A percentile compares a stretch with the other conserved stretches of the same genome.
These are phyloP conservation scores for Clonostachys chloroleuca DNA, from an alignment of 2,329 filamentous ascomycete genomes.

Conservation along the genomic window DNA sequence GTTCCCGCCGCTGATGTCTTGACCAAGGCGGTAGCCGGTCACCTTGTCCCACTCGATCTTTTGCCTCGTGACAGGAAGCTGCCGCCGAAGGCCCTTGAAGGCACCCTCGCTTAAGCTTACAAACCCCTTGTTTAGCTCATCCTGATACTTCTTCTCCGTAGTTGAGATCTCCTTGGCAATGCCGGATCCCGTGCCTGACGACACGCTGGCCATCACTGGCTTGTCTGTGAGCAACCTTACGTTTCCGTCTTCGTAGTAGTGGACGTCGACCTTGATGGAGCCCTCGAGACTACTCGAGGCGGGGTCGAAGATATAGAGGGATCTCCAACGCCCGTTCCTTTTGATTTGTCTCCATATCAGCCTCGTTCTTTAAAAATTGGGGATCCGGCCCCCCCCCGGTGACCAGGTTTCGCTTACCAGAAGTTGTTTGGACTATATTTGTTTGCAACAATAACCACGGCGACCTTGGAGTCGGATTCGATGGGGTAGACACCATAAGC, in stretches of 20 bases:
- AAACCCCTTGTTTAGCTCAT: slow-evolving; percentile 91
- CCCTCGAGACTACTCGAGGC: slow-evolving; percentile 67
- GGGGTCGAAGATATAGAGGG: slow-evolving; percentile 75
- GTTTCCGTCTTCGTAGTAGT: slow-evolving; percentile 99
- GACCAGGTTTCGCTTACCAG: slow-evolving; percentile 53
- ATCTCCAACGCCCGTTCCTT: slow-evolving; percentile 96
- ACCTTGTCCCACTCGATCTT: slow-evolving; percentile 99
- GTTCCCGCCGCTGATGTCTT: slow-evolving; percentile 71
- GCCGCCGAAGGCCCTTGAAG: slow-evolving; percentile 88
- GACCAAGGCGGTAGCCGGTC: slow-evolving; percentile 80
- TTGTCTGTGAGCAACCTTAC: slow-evolving; percentile 91
- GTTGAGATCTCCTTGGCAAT: slow-evolving; percentile 74
- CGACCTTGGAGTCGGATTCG: slow-evolving; percentile 69
- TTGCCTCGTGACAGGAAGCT: slow-evolving; percentile 93
- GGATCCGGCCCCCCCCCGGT: no score
- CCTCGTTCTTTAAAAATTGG: background rate
- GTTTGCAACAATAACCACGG: slow-evolving; percentile 83
- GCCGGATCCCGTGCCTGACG: slow-evolving; percentile 59
- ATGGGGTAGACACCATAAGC: slow-evolving; percentile 80
- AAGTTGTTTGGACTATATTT: slow-evolving; percentile 98
- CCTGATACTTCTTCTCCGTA: slow-evolving; percentile 89
- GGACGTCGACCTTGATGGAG: slow-evolving; percentile 86
- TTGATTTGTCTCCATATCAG: background rate
- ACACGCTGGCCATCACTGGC: slow-evolving; percentile 57
- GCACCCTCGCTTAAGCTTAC: slow-evolving; percentile 84